Evolutionary conservation across 2,329 filamentous ascomycete species (phyloP).

Genomic region (Phialemonium atrogriseum): DNA sequence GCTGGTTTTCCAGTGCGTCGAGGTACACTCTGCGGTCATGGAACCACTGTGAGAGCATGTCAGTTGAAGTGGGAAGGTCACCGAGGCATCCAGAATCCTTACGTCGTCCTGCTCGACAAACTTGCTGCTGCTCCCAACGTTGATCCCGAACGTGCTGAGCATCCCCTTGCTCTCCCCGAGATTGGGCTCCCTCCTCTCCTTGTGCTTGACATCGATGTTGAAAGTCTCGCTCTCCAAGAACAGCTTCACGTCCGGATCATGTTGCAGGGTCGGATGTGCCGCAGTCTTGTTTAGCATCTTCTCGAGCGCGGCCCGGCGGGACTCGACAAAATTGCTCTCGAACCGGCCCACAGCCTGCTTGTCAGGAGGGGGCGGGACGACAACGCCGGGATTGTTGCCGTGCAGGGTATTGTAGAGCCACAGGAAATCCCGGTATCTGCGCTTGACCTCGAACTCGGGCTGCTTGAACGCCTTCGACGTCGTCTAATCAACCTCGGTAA

Average conservation of each 20-base stretch:
- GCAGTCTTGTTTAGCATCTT: conserved; percentile 98
- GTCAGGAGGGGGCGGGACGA: conserved; percentile 91
- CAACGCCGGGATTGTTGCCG: conserved; percentile 87
- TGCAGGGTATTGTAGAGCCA: conserved; percentile 97
- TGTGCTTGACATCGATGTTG: conserved; percentile 95
- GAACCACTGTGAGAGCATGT: conserved; percentile 62
- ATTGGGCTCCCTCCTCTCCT: conserved; percentile 82
- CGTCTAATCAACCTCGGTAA: conserved; percentile 47
- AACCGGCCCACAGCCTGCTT: conserved; percentile 97
- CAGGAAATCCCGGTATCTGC: conserved; percentile 91
- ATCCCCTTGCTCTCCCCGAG: conserved; percentile 89
- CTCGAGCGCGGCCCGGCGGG: conserved; percentile 80
- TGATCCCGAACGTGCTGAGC: conserved; percentile 75
- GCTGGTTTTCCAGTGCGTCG: conserved; percentile 79
- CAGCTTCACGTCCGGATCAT: conserved; percentile 88
- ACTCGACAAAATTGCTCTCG: conserved; percentile 94
- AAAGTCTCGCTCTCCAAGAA: conserved; percentile 96
- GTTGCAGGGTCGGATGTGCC: conserved; percentile 79
- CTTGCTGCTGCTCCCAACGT: conserved; percentile 69
- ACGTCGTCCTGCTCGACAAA: conserved; percentile 98
- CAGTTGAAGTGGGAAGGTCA: background rate
- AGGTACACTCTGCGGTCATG: conserved; percentile 93
- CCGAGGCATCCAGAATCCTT: conserved; percentile 35
- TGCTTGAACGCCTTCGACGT: conserved; percentile 93
- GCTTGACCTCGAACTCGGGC: conserved; percentile 84